phyloP scores from a whole-genome alignment of 495 filamentous ascomycete genomes.

The Parachaetomium inaequale region DNA sequence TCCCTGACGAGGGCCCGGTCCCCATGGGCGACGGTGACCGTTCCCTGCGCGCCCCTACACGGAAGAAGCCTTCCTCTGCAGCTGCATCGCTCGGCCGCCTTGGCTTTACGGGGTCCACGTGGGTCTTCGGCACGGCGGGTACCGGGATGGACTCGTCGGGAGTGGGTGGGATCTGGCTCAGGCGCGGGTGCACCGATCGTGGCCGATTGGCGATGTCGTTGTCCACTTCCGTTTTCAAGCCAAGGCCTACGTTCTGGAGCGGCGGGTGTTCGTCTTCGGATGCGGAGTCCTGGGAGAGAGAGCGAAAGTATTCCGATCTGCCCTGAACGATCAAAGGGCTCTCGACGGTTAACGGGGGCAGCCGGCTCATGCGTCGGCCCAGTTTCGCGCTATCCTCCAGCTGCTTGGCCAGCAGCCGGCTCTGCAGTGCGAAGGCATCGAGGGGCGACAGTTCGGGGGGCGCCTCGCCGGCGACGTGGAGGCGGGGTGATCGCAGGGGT shows the following conservation, averaged over 20 bases:
- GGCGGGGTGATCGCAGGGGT: conserved; percentile 61
- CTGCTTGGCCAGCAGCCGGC: conserved; percentile 79
- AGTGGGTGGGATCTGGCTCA: conserved; percentile 60
- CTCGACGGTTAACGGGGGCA: conserved; percentile 78
- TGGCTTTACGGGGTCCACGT: conserved; percentile 30
- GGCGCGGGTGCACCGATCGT: conserved; percentile 67
- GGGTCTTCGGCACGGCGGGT: conserved; percentile 33
- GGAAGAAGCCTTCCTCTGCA: conserved; percentile 35
- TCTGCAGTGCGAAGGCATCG: conserved; percentile 89
- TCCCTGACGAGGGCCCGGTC: conserved; percentile 9
- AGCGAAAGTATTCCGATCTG: conserved; percentile 72
- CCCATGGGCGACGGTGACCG: conserved; percentile 42
- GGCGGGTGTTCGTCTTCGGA: conserved; percentile 38
- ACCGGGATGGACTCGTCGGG: conserved; percentile 48
- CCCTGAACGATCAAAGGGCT: conserved; percentile 61
- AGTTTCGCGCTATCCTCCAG: conserved; percentile 71
- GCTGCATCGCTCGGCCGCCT: conserved; percentile 29
- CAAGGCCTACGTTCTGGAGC: conserved; percentile 39
- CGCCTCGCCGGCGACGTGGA: conserved; percentile 79
- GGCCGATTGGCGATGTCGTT: conserved; percentile 54
- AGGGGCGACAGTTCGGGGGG: conserved; percentile 91
- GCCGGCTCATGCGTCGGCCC: conserved; percentile 71
- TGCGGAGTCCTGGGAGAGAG: conserved; percentile 47
- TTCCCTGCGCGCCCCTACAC: conserved; percentile 43
- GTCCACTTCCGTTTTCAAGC: conserved; percentile 56